Evolutionary conservation across 2,329 filamentous ascomycete species (phyloP), one percentile per base, ranked within the genome.

Genomic region (Alternaria atra): DNA sequence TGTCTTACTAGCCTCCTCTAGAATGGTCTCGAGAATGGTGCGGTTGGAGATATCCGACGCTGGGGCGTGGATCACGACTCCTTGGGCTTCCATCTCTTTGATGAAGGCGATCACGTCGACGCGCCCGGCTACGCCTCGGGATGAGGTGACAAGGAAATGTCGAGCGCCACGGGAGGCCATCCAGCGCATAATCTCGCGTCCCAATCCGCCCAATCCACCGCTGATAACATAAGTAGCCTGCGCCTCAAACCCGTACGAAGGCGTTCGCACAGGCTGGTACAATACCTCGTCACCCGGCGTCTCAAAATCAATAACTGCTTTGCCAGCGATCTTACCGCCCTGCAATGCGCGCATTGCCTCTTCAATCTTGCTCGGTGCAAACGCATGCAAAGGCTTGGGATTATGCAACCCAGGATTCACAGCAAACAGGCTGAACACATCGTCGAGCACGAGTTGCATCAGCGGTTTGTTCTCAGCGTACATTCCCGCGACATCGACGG

Each of bases 271-370:
- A 6, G 54, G 35, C 15, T 53, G 46, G 37, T 61, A 67, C 17
- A 60, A n/a, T 3, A 52, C 46, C 27, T 47, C 42, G 25, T 81
- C 63, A 51, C 27, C 55, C 35, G 30, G 40, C 57, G 30, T 61
- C 50, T 56, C 61, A 30, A 52, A 54, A 10, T 69, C 61, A 10
- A 82, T 65, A n/a, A 82, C 76, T 0, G 80, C 65, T 64, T 82
- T 82, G 6, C 81, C 80, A 5, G 74, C 74, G 51, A 79, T 76
- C 15, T 73, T 74, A 0, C 78, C 77, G 13, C 42, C 34, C 63
- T 60, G 29, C 73, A 74, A 17, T 79, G 70, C 51, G 56, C 66
- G 15, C 66, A 57, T 39, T 12, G 58, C 58, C 8, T 55, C 44
- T 27, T 61, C 56, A 68, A 66, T 58, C 25, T 58, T 52, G n/a